These are phyloP conservation scores for Clonostachys rosea DNA, from an alignment of 2,329 filamentous ascomycete genomes.

Conservation along the genomic window DNA sequence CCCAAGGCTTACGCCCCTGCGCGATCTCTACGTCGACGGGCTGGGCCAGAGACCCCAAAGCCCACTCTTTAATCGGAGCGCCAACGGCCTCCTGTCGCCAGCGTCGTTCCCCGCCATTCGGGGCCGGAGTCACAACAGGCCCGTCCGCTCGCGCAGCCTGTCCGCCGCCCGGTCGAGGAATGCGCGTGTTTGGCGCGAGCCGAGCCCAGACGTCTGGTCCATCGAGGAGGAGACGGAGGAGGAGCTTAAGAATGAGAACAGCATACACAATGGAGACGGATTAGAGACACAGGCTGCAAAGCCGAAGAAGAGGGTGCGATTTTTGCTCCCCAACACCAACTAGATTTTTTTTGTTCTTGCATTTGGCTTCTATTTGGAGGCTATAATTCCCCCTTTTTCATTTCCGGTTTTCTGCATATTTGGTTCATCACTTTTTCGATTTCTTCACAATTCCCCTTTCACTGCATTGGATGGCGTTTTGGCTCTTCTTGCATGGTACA, in stretches of 20 bases:
- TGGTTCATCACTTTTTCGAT: not conserved
- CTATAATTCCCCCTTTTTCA: constrained; percentile 1
- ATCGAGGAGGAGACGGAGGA: constrained; percentile 56
- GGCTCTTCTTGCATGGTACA: not conserved
- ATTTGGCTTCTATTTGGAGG: not conserved
- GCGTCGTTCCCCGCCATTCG: constrained; percentile 17
- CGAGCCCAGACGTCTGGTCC: constrained; percentile 55
- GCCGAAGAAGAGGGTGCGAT: constrained; percentile 52
- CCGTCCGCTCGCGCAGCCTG: constrained; percentile 16
- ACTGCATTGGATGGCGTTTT: not conserved
- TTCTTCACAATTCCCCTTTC: not conserved
- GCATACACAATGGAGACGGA: not conserved
- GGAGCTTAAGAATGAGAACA: constrained; percentile 35
- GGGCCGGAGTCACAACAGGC: constrained; percentile 21
- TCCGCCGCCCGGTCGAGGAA: constrained; percentile 26
- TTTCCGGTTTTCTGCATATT: not conserved
- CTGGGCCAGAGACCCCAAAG: constrained; percentile 19
- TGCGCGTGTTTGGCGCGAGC: constrained; percentile 45
- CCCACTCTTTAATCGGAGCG: constrained; percentile 19
- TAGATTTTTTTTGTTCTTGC: constrained; percentile 3
- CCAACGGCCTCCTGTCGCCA: constrained; percentile 23
- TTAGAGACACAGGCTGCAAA: constrained; percentile 32
- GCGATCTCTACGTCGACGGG: constrained; percentile 33
- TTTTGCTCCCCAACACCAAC: constrained; percentile 42
- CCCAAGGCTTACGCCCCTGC: constrained; percentile 33